Evolutionary conservation across 208 protist species (phyloP).

Genomic region (Crithidia brevicula): DNA sequence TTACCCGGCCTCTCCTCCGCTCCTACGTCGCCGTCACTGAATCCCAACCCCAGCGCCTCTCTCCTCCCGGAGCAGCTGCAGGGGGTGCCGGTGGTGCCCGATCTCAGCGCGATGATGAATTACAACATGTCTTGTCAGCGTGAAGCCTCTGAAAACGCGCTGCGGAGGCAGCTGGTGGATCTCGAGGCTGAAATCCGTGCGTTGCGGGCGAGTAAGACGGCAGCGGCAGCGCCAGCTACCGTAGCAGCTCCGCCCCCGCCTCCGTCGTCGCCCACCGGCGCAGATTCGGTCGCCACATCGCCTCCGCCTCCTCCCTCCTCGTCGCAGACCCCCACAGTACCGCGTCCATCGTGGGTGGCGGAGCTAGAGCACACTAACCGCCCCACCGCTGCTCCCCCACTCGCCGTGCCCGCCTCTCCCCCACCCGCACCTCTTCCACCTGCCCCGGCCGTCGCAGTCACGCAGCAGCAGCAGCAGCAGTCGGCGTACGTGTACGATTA

Average conservation of each 20-base stretch:
- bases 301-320: background rate
- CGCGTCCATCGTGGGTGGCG: constrained; percentile 18
- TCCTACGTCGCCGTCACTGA: background rate
- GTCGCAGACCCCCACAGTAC: background rate
- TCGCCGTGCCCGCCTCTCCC: constrained; percentile 3
- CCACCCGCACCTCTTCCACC: constrained; percentile 6
- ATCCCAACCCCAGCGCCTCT: background rate
- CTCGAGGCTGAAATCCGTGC: constrained; percentile 63
- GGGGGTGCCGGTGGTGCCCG: constrained; percentile 75
- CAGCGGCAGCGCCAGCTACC: constrained; percentile 2
- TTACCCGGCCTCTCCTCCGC: constrained; percentile 12
- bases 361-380: constrained; percentile 34
- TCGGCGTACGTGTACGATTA: constrained; percentile 1
- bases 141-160: constrained; percentile 60
- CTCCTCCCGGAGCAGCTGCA: constrained; percentile 25
- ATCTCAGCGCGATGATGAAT: constrained; percentile 65
- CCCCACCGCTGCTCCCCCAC: constrained; percentile 1
- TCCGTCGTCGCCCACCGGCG: background rate
- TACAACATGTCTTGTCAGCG: constrained; percentile 80
- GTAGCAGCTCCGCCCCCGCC: background rate
- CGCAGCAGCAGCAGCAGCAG: background rate
- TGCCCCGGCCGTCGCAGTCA: constrained; percentile 2
- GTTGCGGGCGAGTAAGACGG: constrained; percentile 26
- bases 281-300: background rate
- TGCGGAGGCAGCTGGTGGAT: constrained; percentile 67